phyloP scores from a whole-genome alignment of 306 rosid species.

The Astragalus membranaceus region DNA sequence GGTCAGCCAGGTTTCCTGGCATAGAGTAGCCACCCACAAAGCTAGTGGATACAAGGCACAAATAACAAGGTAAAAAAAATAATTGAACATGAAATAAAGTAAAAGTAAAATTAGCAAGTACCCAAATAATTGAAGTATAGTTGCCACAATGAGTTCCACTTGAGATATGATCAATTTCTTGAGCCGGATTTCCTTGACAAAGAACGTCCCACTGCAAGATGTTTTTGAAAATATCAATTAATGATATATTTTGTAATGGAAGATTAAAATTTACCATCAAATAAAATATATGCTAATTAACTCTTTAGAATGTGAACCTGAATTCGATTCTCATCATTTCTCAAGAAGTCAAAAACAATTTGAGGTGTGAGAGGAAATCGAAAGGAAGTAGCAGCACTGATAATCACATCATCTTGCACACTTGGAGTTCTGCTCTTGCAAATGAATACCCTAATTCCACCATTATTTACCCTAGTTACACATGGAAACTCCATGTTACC shows the following conservation, averaged over 20 bases:
- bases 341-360: conserved; percentile 37
- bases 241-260: neutral
- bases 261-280: neutral
- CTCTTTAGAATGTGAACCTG: conserved; percentile 24
- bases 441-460: conserved; percentile 35
- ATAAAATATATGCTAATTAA: neutral
- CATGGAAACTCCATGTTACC: conserved; percentile 37
- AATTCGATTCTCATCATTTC: conserved; percentile 25
- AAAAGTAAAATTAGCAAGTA: neutral
- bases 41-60: no score
- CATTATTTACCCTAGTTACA: conserved; percentile 21
- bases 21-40: no score
- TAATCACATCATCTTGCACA: conserved; percentile 38
- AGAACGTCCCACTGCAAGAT: conserved; percentile 60
- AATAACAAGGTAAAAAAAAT: no score
- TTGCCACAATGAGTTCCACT: conserved; percentile 39
- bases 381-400: conserved; percentile 44
- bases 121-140: conserved; percentile 37
- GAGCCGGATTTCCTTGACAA: conserved; percentile 23
- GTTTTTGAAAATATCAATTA: no score
- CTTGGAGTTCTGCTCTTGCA: conserved; percentile 25
- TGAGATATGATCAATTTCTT: conserved; percentile 37
- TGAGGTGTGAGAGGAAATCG: conserved; percentile 48
- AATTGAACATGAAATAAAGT: neutral
- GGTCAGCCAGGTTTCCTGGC: no score